Conservation (phyloP, 1,284 basidiomycete species). For the Athelia psychrophila region DNA sequence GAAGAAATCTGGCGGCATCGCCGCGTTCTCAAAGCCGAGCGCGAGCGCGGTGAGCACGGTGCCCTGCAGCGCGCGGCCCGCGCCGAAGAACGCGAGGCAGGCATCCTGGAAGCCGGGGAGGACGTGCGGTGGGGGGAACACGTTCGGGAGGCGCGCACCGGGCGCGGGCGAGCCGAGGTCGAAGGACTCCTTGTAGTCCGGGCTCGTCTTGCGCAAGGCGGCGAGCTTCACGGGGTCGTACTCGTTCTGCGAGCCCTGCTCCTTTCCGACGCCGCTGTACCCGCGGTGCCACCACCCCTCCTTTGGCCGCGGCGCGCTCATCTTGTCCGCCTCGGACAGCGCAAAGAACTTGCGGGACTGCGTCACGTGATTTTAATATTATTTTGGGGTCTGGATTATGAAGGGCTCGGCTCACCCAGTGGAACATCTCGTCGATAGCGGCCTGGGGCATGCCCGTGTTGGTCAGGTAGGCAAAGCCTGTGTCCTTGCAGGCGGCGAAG, state of each 20-base stretch:
- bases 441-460: constrained; percentile 31
- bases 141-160: constrained; percentile 20
- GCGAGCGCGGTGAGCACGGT: constrained; percentile 27
- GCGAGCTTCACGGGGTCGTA: constrained; percentile 8
- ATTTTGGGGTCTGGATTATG: not conserved
- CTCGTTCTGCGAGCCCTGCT: constrained; percentile 11
- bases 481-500: constrained; percentile 12
- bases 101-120: constrained; percentile 25
- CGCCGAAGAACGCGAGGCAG: constrained; percentile 8
- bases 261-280: constrained; percentile 14
- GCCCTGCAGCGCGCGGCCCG: constrained; percentile 17
- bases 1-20: constrained; percentile 15
- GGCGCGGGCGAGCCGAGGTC: constrained; percentile 21
- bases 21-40: constrained; percentile 18
- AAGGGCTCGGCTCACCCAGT: constrained; percentile 16
- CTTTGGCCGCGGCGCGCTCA: constrained; percentile 30
- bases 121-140: constrained; percentile 31
- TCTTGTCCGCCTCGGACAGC: constrained; percentile 31
- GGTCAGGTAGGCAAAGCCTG: constrained; percentile 33
- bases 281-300: constrained; percentile 25
- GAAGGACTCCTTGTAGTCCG: constrained; percentile 25
- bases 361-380: not conserved
- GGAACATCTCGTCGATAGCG: constrained; percentile 30
- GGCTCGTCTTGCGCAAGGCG: constrained; percentile 3
- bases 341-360: constrained; percentile 21